Evolutionary conservation across 1,284 basidiomycete genomes (phyloP).

Genomic region (Rhodotorula sp.): DNA sequence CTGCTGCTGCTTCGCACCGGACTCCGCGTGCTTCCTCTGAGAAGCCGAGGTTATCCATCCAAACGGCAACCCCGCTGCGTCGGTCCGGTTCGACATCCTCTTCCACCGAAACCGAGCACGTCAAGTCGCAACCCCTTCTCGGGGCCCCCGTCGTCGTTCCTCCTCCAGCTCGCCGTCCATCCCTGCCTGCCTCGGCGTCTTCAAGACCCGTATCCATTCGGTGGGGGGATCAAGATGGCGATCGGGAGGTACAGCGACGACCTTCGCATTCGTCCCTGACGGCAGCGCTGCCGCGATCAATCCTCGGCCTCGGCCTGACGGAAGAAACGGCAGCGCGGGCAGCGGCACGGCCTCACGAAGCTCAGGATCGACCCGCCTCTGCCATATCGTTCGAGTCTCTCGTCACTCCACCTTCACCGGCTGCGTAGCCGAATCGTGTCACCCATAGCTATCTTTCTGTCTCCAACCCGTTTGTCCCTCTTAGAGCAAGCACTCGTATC

Average conservation of each 20-base stretch:
- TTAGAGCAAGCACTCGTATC: too few species aligned
- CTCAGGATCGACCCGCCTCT: not conserved
- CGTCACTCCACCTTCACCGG: constrained; percentile 13
- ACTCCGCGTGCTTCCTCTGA: constrained; percentile 7
- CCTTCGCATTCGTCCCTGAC: not conserved
- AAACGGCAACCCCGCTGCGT: not conserved
- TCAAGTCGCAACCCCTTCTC: not conserved
- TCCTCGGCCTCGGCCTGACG: not conserved
- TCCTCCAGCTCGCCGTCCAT: not conserved
- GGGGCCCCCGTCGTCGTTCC: too few species aligned
- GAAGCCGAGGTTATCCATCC: not conserved
- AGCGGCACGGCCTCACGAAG: too few species aligned
- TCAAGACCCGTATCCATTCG: constrained; percentile 4
- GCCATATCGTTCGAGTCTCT: constrained; percentile 7
- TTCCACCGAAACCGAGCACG: not conserved
- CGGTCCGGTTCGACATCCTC: not conserved
- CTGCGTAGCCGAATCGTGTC: not conserved
- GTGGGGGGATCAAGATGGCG: constrained; percentile 4
- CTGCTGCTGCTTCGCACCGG: too few species aligned
- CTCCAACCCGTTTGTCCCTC: too few species aligned
- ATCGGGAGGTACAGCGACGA: not conserved
- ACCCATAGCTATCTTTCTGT: too few species aligned
- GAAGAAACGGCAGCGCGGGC: not conserved
- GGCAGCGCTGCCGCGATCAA: not conserved
- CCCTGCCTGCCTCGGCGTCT: not conserved